Evolutionary conservation across 805 yeast genomes (phyloP).

Genomic region (Candida railenensis): DNA sequence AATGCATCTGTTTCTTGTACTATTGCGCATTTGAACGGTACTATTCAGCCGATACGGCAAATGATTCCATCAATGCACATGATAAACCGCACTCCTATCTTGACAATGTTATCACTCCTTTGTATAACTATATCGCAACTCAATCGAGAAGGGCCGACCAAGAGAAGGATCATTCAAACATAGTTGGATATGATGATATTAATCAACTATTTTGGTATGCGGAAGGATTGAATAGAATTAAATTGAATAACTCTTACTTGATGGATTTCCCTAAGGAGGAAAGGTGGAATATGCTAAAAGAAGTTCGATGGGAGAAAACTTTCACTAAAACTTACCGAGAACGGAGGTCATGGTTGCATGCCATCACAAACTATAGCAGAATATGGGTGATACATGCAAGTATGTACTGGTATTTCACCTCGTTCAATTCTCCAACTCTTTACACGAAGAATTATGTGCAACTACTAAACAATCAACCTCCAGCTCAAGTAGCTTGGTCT

Average conservation of each 20-base stretch:
- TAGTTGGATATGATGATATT: conserved; percentile 57
- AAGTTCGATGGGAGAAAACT: conserved; percentile 39
- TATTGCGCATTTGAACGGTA: conserved; percentile 25
- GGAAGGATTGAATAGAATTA: conserved; percentile 31
- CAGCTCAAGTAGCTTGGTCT: conserved; percentile 43
- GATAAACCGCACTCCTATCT: conserved; percentile 25
- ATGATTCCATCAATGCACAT: background rate
- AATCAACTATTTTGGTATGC: conserved; percentile 53
- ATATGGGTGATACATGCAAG: conserved; percentile 54
- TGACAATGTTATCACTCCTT: conserved; percentile 43
- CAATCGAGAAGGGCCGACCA: conserved; percentile 58
- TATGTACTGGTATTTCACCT: conserved; percentile 52
- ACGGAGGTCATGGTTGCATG: conserved; percentile 50
- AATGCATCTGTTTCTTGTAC: conserved; percentile 33
- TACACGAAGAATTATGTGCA: conserved; percentile 45
- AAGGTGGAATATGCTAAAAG: conserved; percentile 29
- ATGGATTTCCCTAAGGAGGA: conserved; percentile 24
- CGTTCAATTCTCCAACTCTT: conserved; percentile 49
- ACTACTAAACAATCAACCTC: conserved; percentile 43
- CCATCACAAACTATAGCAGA: conserved; percentile 48
- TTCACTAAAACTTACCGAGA: conserved; percentile 49
- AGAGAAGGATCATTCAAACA: conserved; percentile 65
- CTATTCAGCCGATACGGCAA: background rate
- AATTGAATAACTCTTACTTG: conserved; percentile 27
- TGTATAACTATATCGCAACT: conserved; percentile 58